These are phyloP conservation scores for Ploettnerulaceae sp. DNA, from an alignment of 2,329 filamentous ascomycete species.

Conservation along the genomic window DNA sequence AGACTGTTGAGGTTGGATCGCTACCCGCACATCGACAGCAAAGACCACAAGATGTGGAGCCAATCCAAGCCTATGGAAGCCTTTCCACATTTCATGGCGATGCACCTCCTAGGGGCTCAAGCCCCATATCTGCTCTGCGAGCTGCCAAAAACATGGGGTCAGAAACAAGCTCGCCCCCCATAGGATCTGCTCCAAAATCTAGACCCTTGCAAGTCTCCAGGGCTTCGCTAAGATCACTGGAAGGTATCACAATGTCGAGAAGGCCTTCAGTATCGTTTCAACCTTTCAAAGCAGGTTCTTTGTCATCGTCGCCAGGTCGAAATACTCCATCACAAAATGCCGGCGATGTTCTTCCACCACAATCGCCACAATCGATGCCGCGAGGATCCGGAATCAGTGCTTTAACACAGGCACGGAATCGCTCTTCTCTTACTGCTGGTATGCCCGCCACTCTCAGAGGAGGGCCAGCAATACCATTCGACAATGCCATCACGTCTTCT, in stretches of 20 bases:
- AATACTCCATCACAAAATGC: conserved; percentile 23
- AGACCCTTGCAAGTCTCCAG: conserved; percentile 31
- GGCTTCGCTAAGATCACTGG: conserved; percentile 39
- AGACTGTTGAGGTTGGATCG: conserved; percentile 61
- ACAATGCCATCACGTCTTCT: conserved; percentile 59
- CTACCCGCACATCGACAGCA: conserved; percentile 58
- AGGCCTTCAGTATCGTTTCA: conserved; percentile 86
- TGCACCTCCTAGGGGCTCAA: conserved; percentile 70
- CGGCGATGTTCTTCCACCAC: conserved; percentile 40
- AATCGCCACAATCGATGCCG: conserved; percentile 50
- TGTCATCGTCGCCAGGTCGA: conserved; percentile 78
- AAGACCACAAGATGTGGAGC: conserved; percentile 47
- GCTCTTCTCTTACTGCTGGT: conserved; percentile 67
- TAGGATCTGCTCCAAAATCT: conserved; percentile 43
- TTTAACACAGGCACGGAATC: conserved; percentile 58
- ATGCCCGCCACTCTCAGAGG: conserved; percentile 70
- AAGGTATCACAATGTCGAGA: conserved; percentile 50
- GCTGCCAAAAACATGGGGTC: conserved; percentile 60
- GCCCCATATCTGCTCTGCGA: conserved; percentile 77
- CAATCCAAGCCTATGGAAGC: conserved; percentile 81
- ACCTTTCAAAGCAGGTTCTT: conserved; percentile 90
- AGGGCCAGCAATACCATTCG: conserved; percentile 52
- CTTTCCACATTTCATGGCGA: conserved; percentile 86
- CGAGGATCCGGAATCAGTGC: conserved; percentile 45
- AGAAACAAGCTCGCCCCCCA: conserved; percentile 53